Evolutionary conservation across 176 grass and related monocot species (phyloP), one percentile per base, ranked within the genome.

Genomic region (Pontederia crassipes): DNA sequence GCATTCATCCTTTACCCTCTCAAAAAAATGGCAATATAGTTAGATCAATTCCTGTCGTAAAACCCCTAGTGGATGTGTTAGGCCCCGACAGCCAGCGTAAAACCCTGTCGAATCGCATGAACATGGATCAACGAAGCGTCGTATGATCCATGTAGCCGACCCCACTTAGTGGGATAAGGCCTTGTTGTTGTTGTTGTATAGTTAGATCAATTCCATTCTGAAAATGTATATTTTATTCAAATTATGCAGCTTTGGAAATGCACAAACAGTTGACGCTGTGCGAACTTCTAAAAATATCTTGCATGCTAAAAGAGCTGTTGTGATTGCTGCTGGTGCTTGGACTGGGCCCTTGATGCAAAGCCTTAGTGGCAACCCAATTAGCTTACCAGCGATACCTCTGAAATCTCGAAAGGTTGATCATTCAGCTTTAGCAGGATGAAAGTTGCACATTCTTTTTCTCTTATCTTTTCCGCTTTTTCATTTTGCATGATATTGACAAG

Each of bases 271-370:
- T 70, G 81, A 95, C 82, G 86, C 55, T 68, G 76, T 97, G 56
- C 81, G 90, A 85, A 97, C 92, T 70, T 87, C 76, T 40, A 78
- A 85, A 45, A 83, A 78, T 54, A 88, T 74, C 62, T 74, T 97
- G 48, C 88, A 83, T 80, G 83, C 72, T 45, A 88, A 72, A 77
- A 97, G 82, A 78, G 87, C 87, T 75, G 59, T 88, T 68, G 71
- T 88, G 50, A 79, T 97, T 54, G 81, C 92, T 74, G 81, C 84
- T 68, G 87, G 84, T 74, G 87, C 92, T 45, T 88, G 92, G 92
- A 91, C 74, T 54, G 62, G 87, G 62, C 74, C 92, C 13, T 72
- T 97, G 72, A 69, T 91, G 67, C 73, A 70, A 74, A 83, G 52
- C 63, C 75, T 97, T 64, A 28, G 46, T 10, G 18, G 78, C 27